Percentiles rank a stretch among this genome's conserved stretches.
Evolutionary conservation across 768 basidiomycete genomes (phyloP).

Genomic region (Tubosaeta sp.): DNA sequence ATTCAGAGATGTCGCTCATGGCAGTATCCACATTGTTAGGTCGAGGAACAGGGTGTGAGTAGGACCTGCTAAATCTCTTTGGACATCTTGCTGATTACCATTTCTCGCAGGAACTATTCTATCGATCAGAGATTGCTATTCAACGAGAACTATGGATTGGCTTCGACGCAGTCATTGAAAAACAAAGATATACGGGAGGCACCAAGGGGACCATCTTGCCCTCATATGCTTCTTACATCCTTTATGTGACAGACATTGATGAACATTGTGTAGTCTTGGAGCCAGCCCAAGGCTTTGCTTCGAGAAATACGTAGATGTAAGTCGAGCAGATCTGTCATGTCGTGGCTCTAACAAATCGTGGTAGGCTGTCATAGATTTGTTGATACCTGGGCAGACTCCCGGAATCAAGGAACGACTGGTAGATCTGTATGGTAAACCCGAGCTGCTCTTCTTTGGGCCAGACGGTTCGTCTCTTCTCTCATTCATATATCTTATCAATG

Average conservation of each 20-base stretch:
- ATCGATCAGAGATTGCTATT: constrained; percentile 95
- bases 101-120: constrained; percentile 70
- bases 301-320: constrained; percentile 96
- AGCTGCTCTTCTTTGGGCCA: constrained; percentile 92
- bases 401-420: constrained; percentile 94
- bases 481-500: constrained; percentile 4
- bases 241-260: background rate
- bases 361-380: constrained; percentile 83
- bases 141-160: constrained; percentile 96
- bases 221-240: constrained; percentile 47
- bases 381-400: constrained; percentile 93
- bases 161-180: constrained; percentile 92
- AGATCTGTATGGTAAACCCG: constrained; percentile 86
- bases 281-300: constrained; percentile 84
- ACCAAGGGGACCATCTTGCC: constrained; percentile 97
- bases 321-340: constrained; percentile 19
- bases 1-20: constrained; percentile 97
- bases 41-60: constrained; percentile 90
- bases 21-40: constrained; percentile 93
- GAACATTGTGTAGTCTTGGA: constrained; percentile 50
- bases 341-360: constrained; percentile 3
- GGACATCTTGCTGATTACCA: background rate
- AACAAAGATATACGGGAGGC: constrained; percentile 96
- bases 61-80: background rate
- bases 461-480: constrained; percentile 52